phyloP scores from a whole-genome alignment of 192 early-diverging fungal genomes.

The Phycomyces nitens region DNA sequence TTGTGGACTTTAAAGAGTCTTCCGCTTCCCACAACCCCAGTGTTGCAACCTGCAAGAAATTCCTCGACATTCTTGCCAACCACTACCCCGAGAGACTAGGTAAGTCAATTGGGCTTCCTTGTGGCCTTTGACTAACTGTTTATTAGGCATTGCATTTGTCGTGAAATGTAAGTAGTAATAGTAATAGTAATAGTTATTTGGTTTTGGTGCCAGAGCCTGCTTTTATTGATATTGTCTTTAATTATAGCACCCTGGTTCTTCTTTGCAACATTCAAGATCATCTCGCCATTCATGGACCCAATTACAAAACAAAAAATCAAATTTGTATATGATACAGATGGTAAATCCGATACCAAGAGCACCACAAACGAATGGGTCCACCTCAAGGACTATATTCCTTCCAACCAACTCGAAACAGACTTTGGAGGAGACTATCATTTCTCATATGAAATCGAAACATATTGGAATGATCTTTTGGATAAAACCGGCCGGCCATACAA shows the following conservation, averaged over 20 bases:
- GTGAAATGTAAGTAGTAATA: slow-evolving; percentile 52
- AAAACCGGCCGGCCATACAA: slow-evolving; percentile 27
- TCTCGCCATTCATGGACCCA: slow-evolving; percentile 88
- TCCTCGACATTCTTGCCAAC: slow-evolving; percentile 73
- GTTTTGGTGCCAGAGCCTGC: slow-evolving; percentile 1
- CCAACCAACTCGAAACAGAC: slow-evolving; percentile 59
- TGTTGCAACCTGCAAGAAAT: slow-evolving; percentile 71
- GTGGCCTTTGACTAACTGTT: neutral
- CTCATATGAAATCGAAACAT: slow-evolving; percentile 62
- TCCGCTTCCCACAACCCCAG: slow-evolving; percentile 65
- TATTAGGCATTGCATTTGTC: slow-evolving; percentile 47
- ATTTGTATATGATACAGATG: slow-evolving; percentile 61
- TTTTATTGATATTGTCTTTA: too few species aligned
- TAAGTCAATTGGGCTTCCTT: slow-evolving; percentile 1
- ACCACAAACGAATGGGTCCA: slow-evolving; percentile 42
- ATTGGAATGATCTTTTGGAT: slow-evolving; percentile 57
- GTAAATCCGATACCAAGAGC: slow-evolving; percentile 9
- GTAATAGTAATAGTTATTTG: neutral
- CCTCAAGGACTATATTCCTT: slow-evolving; percentile 47
- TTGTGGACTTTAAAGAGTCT: slow-evolving; percentile 79
- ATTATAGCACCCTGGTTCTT: slow-evolving; percentile 78
- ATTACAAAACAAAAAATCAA: slow-evolving; percentile 84
- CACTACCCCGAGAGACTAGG: slow-evolving; percentile 91
- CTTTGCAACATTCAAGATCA: slow-evolving; percentile 74
- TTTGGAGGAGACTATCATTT: slow-evolving; percentile 74